Conservation (phyloP, 306 rosid species). For the Lotus japonicus region DNA sequence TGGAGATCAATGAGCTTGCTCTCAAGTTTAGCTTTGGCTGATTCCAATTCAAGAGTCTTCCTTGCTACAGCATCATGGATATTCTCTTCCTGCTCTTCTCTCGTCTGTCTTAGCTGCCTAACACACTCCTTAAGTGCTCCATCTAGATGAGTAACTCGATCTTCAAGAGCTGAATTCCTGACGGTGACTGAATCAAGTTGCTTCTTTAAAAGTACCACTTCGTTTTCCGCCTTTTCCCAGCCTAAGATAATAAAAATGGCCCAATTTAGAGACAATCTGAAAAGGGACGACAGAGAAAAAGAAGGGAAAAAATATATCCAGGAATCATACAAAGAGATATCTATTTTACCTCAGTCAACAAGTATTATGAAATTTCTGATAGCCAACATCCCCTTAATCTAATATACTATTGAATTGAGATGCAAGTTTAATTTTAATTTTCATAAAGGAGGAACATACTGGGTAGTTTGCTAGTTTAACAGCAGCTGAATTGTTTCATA, state of each 20-base stretch:
- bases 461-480: neutral
- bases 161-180: constrained; percentile 63
- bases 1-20: constrained; percentile 59
- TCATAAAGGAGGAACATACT: neutral
- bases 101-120: constrained; percentile 86
- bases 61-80: constrained; percentile 48
- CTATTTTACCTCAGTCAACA: neutral
- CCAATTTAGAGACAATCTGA: constrained; percentile 13
- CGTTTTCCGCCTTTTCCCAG: constrained; percentile 97
- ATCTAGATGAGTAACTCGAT: constrained; percentile 78
- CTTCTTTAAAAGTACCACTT: constrained; percentile 59
- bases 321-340: neutral
- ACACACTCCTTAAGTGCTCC: constrained; percentile 97
- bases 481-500: neutral
- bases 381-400: constrained; percentile 16
- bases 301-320: constrained; percentile 14
- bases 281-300: constrained; percentile 5
- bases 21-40: constrained; percentile 65
- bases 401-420: constrained; percentile 17
- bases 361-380: neutral
- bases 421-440: neutral
- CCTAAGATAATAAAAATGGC: constrained; percentile 37
- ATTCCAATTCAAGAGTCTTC: constrained; percentile 62
- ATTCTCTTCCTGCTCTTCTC: constrained; percentile 77
- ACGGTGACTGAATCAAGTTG: constrained; percentile 54